Conservation (phyloP, 768 basidiomycete genomes). For the Strobilomyces echinocephalus region DNA sequence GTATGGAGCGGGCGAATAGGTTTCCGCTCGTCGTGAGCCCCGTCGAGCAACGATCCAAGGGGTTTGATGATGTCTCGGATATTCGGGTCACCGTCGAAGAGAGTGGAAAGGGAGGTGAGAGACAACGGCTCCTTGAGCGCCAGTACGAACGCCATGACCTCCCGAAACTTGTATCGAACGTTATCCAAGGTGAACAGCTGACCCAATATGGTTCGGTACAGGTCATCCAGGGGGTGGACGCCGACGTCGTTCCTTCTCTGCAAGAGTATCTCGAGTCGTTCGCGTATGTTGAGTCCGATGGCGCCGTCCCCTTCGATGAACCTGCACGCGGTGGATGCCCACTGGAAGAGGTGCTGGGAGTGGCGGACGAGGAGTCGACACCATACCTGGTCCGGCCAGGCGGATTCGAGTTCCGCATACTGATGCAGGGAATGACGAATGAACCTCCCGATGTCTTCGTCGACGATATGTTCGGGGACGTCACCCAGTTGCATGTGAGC, state of each 20-base stretch:
- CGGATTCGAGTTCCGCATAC: conserved; percentile 9
- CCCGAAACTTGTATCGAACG: conserved; percentile 12
- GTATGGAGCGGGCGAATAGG: conserved; percentile 31
- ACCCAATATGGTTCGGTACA: conserved; percentile 18
- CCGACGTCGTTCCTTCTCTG: not conserved
- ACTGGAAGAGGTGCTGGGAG: conserved; percentile 32
- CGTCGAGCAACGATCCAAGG: conserved; percentile 23
- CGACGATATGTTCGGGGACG: conserved; percentile 8
- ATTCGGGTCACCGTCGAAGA: conserved; percentile 7
- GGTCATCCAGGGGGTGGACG: conserved; percentile 15
- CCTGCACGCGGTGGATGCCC: conserved; percentile 29
- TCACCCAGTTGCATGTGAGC: conserved; percentile 15
- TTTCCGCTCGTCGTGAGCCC: conserved; percentile 10
- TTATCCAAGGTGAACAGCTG: conserved; percentile 10
- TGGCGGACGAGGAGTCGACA: conserved; percentile 17
- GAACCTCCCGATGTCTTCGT: conserved; percentile 15
- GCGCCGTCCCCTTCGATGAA: conserved; percentile 22
- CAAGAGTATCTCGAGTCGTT: conserved; percentile 15
- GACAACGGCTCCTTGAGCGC: conserved; percentile 19
- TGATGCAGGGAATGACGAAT: conserved; percentile 10
- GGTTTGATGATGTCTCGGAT: conserved; percentile 16
- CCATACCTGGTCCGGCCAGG: conserved; percentile 21
- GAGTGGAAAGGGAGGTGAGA: conserved; percentile 9
- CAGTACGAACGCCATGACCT: conserved; percentile 19
- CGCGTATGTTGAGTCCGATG: conserved; percentile 6